These are phyloP conservation scores for Exophiala spinifera DNA, from an alignment of 2,329 filamentous ascomycete species.

Conservation along the genomic window DNA sequence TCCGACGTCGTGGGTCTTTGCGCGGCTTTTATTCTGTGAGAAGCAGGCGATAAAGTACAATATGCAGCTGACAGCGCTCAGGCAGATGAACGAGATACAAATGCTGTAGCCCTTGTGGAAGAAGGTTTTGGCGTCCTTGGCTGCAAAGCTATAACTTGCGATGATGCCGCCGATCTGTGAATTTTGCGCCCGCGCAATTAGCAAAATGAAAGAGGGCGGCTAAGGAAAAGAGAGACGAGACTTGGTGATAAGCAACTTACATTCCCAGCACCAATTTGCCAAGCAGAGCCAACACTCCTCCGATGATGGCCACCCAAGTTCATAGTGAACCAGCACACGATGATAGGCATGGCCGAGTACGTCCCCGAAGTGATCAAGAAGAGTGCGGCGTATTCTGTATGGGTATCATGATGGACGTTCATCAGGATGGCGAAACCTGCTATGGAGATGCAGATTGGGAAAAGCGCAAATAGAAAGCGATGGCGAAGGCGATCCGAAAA, in stretches of 20 bases:
- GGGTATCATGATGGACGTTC: constrained; percentile 27
- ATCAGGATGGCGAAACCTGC: constrained; percentile 34
- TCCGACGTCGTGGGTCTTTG: constrained; percentile 30
- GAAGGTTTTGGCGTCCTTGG: constrained; percentile 32
- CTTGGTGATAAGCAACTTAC: constrained; percentile 40
- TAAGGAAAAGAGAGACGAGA: background rate
- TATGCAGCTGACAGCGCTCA: constrained; percentile 32
- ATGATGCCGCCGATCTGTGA: constrained; percentile 51
- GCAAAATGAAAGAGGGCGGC: background rate
- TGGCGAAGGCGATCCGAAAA: constrained; percentile 32
- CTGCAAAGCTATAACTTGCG: constrained; percentile 49
- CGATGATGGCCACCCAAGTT: constrained; percentile 53
- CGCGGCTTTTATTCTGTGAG: constrained; percentile 41
- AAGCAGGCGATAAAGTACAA: constrained; percentile 38
- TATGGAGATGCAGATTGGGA: constrained; percentile 33
- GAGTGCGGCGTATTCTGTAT: constrained; percentile 32
- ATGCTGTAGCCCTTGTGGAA: constrained; percentile 31
- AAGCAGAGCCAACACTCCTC: constrained; percentile 48
- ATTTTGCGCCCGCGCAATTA: background rate
- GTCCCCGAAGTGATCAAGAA: constrained; percentile 30
- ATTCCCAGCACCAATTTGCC: constrained; percentile 51
- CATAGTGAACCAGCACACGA: constrained; percentile 54
- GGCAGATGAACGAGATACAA: constrained; percentile 29
- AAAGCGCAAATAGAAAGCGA: constrained; percentile 33
- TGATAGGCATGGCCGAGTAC: constrained; percentile 30